These are phyloP conservation scores for Takashimella tepidaria DNA, from an alignment of 1,284 basidiomycete genomes.

Conservation along the genomic window DNA sequence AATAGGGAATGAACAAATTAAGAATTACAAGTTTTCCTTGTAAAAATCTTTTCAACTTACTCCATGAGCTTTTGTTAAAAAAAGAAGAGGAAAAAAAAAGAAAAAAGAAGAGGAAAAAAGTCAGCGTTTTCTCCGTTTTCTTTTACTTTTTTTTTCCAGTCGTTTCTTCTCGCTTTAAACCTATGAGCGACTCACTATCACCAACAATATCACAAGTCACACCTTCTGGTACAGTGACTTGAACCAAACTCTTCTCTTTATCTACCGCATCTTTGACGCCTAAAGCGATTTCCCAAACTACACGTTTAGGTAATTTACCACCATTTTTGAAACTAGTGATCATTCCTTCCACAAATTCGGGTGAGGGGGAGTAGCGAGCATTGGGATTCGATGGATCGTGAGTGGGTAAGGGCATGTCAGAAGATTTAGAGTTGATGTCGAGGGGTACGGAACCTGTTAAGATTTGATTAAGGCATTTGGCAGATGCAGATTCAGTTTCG, in stretches of 20 bases:
- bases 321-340: slow-evolving; percentile 88
- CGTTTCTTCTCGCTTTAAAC: too few relatives aligned
- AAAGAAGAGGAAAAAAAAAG: too few relatives aligned
- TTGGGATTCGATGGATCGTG: slow-evolving; percentile 53
- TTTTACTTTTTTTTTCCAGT: not conserved
- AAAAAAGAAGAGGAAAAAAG: not conserved
- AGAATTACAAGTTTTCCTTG: not conserved
- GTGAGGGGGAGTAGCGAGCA: slow-evolving; percentile 59
- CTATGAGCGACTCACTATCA: slow-evolving; percentile 63
- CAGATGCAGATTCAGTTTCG: slow-evolving; percentile 71
- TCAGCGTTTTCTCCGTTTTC: not conserved
- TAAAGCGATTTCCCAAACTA: slow-evolving; percentile 93
- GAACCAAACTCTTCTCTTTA: slow-evolving; percentile 76
- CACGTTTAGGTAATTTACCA: slow-evolving; percentile 67
- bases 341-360: slow-evolving; percentile 79
- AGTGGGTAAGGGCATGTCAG: slow-evolving; percentile 55
- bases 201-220: slow-evolving; percentile 86
- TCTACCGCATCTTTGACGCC: slow-evolving; percentile 73
- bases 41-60: slow-evolving; percentile 24
- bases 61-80: slow-evolving; percentile 15
- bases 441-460: slow-evolving; percentile 58
- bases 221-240: slow-evolving; percentile 69
- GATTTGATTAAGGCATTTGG: slow-evolving; percentile 71
- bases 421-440: slow-evolving; percentile 51
- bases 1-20: not conserved